Base-by-base conservation (phyloP, 176 grass and related monocot species). In the Coix lacrymajobi region DNA sequence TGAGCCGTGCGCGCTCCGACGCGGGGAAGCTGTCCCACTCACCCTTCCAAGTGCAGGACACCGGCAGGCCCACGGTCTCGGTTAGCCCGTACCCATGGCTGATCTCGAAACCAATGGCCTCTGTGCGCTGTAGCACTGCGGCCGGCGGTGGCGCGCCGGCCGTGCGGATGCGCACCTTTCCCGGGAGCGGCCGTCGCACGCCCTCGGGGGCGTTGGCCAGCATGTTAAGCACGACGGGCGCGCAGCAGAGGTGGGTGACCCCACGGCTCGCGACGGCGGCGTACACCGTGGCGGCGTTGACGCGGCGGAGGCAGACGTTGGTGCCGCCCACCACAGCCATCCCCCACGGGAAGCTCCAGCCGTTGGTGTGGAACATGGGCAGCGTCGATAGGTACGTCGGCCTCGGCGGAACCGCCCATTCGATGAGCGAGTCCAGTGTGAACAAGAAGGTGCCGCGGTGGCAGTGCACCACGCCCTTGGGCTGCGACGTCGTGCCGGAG, bases 291-390 rank as follows among this genome's bases (percentile, higher is more conserved):
- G 4, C 63, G 71, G 92, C 83, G 45, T 83, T 85, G 34, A 97
- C 86, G 28, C 87, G 94, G 73, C 90, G 86, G 73, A 94, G 82
- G 85, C 92, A 97, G 22, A 94, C 48, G 46, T 92, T 97, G 66
- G 92, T 92, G 54, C 92, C 94, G 44, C 92, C 94, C 4, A 86
- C 77, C 19, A 17, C 83, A 20, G 94, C 88, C 84, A 97, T 73
- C 17, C 94, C 92, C 94, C 94, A 97, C 0, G 94, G 88, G 62
- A 87, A 97, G 80, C 85, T 90, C 94, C 94, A 97, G 0, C 94
- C 94, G 30, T 97, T 97, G 77, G 80, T 85, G 85, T 97, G 94
- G 76, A 94, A 97, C 92, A 97, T 90, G 40, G 92, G 92, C 41
- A 97, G 85, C 41, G 92, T 97, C 94, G 92, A 97, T 31, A 97